Conservation (phyloP, 1,284 basidiomycete species). For the Caloboletus firmus region DNA sequence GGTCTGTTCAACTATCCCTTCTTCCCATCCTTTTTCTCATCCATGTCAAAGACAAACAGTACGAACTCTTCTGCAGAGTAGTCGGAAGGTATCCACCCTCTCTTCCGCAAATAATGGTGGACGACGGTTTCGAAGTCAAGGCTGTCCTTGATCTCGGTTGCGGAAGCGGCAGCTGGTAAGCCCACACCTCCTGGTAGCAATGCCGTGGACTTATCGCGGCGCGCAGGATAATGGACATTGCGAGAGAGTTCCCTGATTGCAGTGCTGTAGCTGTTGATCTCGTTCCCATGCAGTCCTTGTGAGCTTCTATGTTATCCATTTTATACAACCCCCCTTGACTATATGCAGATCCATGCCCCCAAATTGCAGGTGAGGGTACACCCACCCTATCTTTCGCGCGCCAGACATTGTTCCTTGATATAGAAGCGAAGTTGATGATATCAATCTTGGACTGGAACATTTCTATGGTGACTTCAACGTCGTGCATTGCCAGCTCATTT, state of each 20-base stretch:
- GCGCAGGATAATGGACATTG: constrained; percentile 70
- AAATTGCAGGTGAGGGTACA: constrained; percentile 58
- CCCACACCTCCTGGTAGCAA: constrained; percentile 8
- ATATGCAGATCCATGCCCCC: constrained; percentile 55
- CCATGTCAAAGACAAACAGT: constrained; percentile 56
- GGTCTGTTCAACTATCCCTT: constrained; percentile 42
- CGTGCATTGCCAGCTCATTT: constrained; percentile 66
- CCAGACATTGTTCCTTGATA: constrained; percentile 11
- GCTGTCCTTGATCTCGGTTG: constrained; percentile 74
- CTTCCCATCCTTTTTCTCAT: constrained; percentile 15
- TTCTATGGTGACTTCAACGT: constrained; percentile 75
- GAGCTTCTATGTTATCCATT: constrained; percentile 31
- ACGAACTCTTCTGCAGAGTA: constrained; percentile 58
- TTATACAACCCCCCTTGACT: constrained; percentile 19
- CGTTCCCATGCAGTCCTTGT: constrained; percentile 71
- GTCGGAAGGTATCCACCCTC: constrained; percentile 66
- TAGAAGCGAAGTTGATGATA: constrained; percentile 79
- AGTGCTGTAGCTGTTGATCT: constrained; percentile 72
- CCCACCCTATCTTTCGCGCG: constrained; percentile 1
- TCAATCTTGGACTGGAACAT: constrained; percentile 78
- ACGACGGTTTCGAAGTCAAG: constrained; percentile 59
- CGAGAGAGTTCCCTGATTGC: constrained; percentile 68
- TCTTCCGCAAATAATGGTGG: constrained; percentile 54
- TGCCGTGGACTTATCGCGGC: constrained; percentile 12
- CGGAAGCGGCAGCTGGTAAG: constrained; percentile 73